Evolutionary conservation across 129 eudicot genomes (phyloP).

Genomic region (Helichrysum umbraculigerum): DNA sequence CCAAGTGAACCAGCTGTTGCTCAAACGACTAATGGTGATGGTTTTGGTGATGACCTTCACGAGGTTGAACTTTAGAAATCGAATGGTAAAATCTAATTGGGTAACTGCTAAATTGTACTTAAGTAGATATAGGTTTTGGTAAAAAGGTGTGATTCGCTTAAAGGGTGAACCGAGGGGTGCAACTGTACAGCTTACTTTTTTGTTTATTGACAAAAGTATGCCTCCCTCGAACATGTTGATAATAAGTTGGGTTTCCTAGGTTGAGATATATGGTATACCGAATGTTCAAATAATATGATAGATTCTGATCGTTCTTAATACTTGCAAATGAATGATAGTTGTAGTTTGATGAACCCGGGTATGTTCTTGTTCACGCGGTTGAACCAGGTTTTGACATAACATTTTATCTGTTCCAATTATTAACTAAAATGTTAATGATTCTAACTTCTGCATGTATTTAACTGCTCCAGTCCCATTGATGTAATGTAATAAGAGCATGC

Average conservation of each 20-base stretch:
- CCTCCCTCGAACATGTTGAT: conserved; percentile 20
- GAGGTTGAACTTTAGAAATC: conserved; percentile 69
- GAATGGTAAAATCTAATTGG: not conserved
- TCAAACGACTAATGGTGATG: conserved; percentile 42
- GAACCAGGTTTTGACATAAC: not conserved
- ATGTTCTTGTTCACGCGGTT: not conserved
- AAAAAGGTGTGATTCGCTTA: conserved; percentile 17
- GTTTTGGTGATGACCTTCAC: conserved; percentile 68
- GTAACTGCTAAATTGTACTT: conserved; percentile 23
- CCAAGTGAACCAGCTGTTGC: conserved; percentile 33
- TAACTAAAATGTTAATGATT: too few relatives aligned
- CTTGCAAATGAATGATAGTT: conserved; percentile 7
- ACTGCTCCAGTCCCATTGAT: too few relatives aligned
- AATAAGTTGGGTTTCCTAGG: conserved; percentile 11
- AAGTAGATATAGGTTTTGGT: conserved; percentile 37
- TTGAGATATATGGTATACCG: not conserved
- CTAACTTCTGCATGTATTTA: too few relatives aligned
- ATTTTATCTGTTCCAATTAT: too few relatives aligned
- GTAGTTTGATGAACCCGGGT: not conserved
- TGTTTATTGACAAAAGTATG: conserved; percentile 14
- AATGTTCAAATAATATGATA: conserved; percentile 27
- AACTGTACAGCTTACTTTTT: conserved; percentile 52
- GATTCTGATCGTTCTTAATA: not conserved
- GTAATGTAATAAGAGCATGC: too few relatives aligned
- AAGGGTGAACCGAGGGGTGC: conserved; percentile 20